These are phyloP conservation scores for Penstemon davidsonii DNA, from an alignment of 257 asterid species.

Conservation along the genomic window DNA sequence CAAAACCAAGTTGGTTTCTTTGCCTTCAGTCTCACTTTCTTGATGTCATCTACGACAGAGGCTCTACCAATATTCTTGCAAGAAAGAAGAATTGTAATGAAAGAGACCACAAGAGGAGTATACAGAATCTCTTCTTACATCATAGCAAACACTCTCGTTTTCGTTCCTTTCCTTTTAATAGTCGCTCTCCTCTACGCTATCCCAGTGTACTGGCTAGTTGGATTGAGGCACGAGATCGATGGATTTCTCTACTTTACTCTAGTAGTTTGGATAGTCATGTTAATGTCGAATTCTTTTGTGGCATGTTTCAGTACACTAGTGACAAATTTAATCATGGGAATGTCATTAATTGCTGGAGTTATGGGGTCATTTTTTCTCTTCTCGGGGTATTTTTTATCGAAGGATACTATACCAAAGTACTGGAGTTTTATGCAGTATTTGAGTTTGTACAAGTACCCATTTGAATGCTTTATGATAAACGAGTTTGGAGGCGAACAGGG, in stretches of 20 bases:
- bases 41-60: slow-evolving; percentile 80
- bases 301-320: slow-evolving; percentile 63
- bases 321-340: slow-evolving; percentile 64
- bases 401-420: slow-evolving; percentile 56
- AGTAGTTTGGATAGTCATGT: slow-evolving; percentile 60
- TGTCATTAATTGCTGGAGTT: slow-evolving; percentile 51
- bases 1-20: slow-evolving; percentile 73
- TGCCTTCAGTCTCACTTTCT: slow-evolving; percentile 66
- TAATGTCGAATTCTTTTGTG: slow-evolving; percentile 70
- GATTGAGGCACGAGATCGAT: slow-evolving; percentile 40
- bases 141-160: slow-evolving; percentile 61
- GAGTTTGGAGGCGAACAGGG: slow-evolving; percentile 70
- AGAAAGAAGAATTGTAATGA: slow-evolving; percentile 59
- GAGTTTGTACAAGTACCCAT: slow-evolving; percentile 79
- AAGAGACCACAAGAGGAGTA: slow-evolving; percentile 77
- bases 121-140: slow-evolving; percentile 71
- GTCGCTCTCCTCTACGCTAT: slow-evolving; percentile 56
- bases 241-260: slow-evolving; percentile 58
- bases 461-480: slow-evolving; percentile 71
- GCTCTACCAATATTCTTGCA: slow-evolving; percentile 81
- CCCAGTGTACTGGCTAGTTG: slow-evolving; percentile 74
- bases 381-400: slow-evolving; percentile 71
- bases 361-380: slow-evolving; percentile 78
- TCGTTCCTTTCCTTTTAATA: slow-evolving; percentile 62
- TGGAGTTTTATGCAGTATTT: slow-evolving; percentile 70